These are phyloP conservation scores for Heliamphora exappendiculata DNA, from an alignment of 148 eudicot species.

Conservation along the genomic window DNA sequence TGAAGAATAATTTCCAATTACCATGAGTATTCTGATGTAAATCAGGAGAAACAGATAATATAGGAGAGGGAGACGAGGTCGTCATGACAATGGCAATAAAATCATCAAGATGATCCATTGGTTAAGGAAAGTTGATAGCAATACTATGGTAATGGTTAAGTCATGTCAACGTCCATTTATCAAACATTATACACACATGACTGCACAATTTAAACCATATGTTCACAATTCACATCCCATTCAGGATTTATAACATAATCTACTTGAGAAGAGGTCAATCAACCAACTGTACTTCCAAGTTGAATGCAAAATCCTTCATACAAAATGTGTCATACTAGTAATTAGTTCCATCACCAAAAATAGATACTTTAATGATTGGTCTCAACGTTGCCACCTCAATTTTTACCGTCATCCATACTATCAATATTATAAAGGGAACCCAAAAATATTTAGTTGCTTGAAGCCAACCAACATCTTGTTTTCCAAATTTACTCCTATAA, in stretches of 20 bases:
- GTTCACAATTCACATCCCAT: not conserved
- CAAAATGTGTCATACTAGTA: not conserved
- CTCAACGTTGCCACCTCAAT: not conserved
- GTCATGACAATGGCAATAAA: not conserved
- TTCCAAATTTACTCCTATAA: too few relatives aligned
- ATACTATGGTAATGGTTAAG: not conserved
- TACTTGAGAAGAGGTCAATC: not conserved
- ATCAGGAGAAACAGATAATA: not conserved
- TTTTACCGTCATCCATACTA: not conserved
- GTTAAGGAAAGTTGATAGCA: not conserved
- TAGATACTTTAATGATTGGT: not conserved
- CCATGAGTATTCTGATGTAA: not conserved
- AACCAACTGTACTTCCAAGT: not conserved
- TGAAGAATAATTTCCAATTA: not conserved
- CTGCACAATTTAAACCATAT: not conserved
- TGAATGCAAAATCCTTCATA: not conserved
- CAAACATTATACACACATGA: not conserved
- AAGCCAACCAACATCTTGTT: too few relatives aligned
- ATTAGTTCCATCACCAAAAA: not conserved
- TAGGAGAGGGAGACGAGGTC: not conserved
- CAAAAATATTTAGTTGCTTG: too few relatives aligned
- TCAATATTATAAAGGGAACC: too few relatives aligned
- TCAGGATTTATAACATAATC: not conserved
- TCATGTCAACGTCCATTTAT: not conserved
- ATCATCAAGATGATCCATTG: not conserved